Percentiles rank a stretch among this genome's conserved stretches.
Evolutionary conservation across 2,329 filamentous ascomycete genomes (phyloP).

Genomic region (Verticillium isaacii): DNA sequence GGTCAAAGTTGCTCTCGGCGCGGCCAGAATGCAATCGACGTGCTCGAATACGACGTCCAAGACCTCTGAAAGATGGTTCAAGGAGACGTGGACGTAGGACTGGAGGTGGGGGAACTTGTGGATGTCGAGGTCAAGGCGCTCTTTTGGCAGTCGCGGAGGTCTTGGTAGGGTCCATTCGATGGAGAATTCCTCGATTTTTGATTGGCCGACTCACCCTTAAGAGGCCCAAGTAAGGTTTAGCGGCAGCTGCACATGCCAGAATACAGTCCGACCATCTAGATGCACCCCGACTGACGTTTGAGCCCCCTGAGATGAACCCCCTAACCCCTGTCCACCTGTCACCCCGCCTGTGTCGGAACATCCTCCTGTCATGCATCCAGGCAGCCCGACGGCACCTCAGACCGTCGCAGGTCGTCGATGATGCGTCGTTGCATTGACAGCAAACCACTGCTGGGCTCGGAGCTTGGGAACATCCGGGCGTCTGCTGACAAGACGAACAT

Average conservation of each 20-base stretch:
- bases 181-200: not conserved
- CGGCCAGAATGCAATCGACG: not conserved
- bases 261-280: not conserved
- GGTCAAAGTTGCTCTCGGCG: not conserved
- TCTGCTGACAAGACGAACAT: not conserved
- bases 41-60: not conserved
- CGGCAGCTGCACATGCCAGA: not conserved
- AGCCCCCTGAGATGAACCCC: not conserved
- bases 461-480: not conserved
- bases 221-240: not conserved
- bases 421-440: not conserved
- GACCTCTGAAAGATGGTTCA: not conserved
- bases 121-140: not conserved
- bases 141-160: not conserved
- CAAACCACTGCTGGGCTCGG: not conserved
- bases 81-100: not conserved
- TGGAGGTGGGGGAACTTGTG: not conserved
- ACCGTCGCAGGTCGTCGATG: not conserved
- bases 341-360: not conserved
- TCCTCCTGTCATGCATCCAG: not conserved
- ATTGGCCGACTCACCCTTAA: not conserved
- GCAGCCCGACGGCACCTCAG: not conserved
- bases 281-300: not conserved
- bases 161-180: not conserved
- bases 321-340: not conserved